These are phyloP conservation scores for Alternaria panax DNA, from an alignment of 2,329 filamentous ascomycete species.

Conservation along the genomic window DNA sequence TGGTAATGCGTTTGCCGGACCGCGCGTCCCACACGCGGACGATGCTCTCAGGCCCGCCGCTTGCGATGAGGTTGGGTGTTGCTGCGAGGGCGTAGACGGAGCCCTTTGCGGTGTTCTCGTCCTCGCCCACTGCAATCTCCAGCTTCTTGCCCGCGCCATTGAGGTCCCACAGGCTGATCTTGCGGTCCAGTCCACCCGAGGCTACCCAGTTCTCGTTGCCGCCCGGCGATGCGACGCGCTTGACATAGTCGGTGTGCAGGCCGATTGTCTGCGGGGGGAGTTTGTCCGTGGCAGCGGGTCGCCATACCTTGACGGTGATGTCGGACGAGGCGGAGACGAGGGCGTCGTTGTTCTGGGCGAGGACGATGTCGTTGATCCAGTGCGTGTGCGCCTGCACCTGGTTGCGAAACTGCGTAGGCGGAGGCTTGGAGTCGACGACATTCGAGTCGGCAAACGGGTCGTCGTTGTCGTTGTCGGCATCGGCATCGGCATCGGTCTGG, in stretches of 20 bases:
- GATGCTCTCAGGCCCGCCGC: constrained; percentile 91
- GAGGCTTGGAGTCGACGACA: constrained; percentile 45
- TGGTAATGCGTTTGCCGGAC: constrained; percentile 88
- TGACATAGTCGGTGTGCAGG: constrained; percentile 94
- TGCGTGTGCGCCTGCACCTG: constrained; percentile 86
- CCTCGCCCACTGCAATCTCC: constrained; percentile 83
- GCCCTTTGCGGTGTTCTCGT: constrained; percentile 85
- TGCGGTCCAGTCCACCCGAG: constrained; percentile 90
- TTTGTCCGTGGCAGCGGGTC: constrained; percentile 70
- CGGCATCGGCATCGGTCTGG: constrained; percentile 33
- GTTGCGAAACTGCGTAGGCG: constrained; percentile 63
- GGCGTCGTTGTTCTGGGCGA: constrained; percentile 78
- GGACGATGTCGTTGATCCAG: constrained; percentile 92
- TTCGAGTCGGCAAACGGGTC: constrained; percentile 51
- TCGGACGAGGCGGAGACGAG: constrained; percentile 93
- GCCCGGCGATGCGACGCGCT: constrained; percentile 83
- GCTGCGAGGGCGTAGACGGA: constrained; percentile 91
- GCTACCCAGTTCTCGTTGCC: constrained; percentile 82
- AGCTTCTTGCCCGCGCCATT: constrained; percentile 85
- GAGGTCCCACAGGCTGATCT: constrained; percentile 92
- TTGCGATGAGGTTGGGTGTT: constrained; percentile 81
- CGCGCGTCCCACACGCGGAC: constrained; percentile 91
- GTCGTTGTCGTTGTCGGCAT: constrained; percentile 45
- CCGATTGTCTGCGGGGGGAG: constrained; percentile 82
- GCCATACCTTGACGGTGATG: constrained; percentile 90